phyloP scores from a whole-genome alignment of 1,284 basidiomycete species.

The Fomitopsis schrenkii region DNA sequence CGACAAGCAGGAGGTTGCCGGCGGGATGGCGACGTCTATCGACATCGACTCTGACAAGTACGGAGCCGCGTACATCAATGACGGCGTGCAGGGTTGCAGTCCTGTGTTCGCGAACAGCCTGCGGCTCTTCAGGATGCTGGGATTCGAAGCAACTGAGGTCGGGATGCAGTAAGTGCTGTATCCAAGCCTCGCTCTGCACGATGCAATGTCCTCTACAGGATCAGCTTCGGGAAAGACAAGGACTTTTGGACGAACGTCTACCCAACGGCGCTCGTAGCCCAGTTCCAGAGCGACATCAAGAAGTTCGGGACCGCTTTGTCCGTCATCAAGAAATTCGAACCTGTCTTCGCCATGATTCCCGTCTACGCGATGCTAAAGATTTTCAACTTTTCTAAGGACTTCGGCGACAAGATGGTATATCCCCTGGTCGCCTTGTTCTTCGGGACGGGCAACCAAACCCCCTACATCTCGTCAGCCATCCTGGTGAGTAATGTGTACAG shows the following conservation, averaged over 20 bases:
- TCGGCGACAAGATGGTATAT: slow-evolving; percentile 54
- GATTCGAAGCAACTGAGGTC: slow-evolving; percentile 48
- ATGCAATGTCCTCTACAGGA: slow-evolving; percentile 21
- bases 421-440: slow-evolving; percentile 56
- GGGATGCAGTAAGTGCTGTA: slow-evolving; percentile 41
- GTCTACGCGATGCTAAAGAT: slow-evolving; percentile 55
- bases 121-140: slow-evolving; percentile 51
- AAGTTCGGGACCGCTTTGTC: slow-evolving; percentile 55
- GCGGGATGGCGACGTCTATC: slow-evolving; percentile 61
- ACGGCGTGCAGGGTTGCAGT: slow-evolving; percentile 52
- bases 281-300: slow-evolving; percentile 49
- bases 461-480: slow-evolving; percentile 53
- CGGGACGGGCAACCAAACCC: slow-evolving; percentile 60
- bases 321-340: slow-evolving; percentile 49
- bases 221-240: slow-evolving; percentile 59
- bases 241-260: slow-evolving; percentile 68
- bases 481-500: slow-evolving; percentile 22
- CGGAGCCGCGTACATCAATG: slow-evolving; percentile 55
- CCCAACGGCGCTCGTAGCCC: slow-evolving; percentile 49
- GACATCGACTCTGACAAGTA: slow-evolving; percentile 43
- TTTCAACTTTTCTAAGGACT: slow-evolving; percentile 55
- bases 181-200: not conserved
- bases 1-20: slow-evolving; percentile 47
- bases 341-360: slow-evolving; percentile 54
- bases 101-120: slow-evolving; percentile 60